phyloP scores from a whole-genome alignment of 331 rosid species.

The Telfairia occidentalis region DNA sequence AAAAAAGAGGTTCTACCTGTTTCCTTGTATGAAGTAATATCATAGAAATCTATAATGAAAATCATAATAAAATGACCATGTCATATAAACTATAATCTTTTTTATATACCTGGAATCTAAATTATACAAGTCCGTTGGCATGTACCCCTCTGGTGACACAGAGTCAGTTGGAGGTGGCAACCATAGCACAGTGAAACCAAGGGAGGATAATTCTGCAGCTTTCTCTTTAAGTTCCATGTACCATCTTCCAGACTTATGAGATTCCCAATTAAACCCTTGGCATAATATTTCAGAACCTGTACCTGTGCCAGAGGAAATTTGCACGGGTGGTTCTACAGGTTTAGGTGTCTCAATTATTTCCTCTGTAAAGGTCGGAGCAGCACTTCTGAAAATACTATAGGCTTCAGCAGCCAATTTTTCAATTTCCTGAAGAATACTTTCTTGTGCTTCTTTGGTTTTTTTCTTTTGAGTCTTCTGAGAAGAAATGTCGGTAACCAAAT shows the following conservation, averaged over 20 bases:
- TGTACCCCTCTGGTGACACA: slow-evolving; percentile 92
- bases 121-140: slow-evolving; percentile 91
- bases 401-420: slow-evolving; percentile 97
- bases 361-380: slow-evolving; percentile 46
- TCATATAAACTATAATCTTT: background rate
- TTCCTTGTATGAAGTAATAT: background rate
- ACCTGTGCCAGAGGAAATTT: slow-evolving; percentile 61
- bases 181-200: slow-evolving; percentile 91
- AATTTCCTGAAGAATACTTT: slow-evolving; percentile 77
- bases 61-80: background rate
- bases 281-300: slow-evolving; percentile 80
- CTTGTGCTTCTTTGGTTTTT: slow-evolving; percentile 70
- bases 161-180: slow-evolving; percentile 97
- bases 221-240: slow-evolving; percentile 67
- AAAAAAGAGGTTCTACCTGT: background rate
- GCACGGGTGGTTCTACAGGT: slow-evolving; percentile 15
- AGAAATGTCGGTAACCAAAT: slow-evolving; percentile 64
- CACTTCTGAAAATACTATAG: slow-evolving; percentile 71
- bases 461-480: slow-evolving; percentile 41
- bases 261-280: slow-evolving; percentile 99
- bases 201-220: slow-evolving; percentile 50
- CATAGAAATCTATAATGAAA: background rate
- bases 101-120: slow-evolving; percentile 70
- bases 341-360: slow-evolving; percentile 32
- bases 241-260: slow-evolving; percentile 88